Percentiles rank a stretch among this genome's conserved stretches.
Conservation (phyloP, 192 early-diverging fungal species). For the Lobosporangium transversale region DNA sequence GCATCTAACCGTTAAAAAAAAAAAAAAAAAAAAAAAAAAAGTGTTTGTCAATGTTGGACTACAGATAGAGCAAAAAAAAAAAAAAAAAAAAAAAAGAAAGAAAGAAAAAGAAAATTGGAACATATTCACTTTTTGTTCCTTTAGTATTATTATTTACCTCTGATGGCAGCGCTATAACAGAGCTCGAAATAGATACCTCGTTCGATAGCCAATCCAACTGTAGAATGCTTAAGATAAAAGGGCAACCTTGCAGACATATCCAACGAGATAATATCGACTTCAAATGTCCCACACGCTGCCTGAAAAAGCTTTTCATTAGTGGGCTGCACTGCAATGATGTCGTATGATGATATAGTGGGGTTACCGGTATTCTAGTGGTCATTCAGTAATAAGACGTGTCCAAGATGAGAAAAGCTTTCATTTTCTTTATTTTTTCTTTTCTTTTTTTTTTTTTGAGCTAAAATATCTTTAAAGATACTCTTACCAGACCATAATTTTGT, state of each 20-base stretch:
- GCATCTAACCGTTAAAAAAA: conserved; percentile 56
- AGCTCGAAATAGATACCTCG: conserved; percentile 87
- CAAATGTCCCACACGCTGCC: conserved; percentile 69
- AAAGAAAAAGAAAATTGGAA: too few relatives aligned
- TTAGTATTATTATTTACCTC: conserved; percentile 56
- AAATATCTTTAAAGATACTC: too few relatives aligned
- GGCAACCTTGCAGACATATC: conserved; percentile 73
- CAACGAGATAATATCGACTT: conserved; percentile 86
- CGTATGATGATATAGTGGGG: conserved; percentile 55
- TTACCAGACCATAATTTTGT: conserved; percentile 66
- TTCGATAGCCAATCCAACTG: conserved; percentile 72
- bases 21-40: neutral
- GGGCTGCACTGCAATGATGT: conserved; percentile 82
- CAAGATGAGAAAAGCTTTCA: too few relatives aligned
- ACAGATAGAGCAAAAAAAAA: too few relatives aligned
- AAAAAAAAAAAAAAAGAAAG: too few relatives aligned
- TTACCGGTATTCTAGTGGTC: conserved; percentile 35
- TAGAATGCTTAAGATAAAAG: conserved; percentile 73
- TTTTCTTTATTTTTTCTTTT: too few relatives aligned
- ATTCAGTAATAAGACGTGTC: too few relatives aligned
- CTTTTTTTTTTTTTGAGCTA: too few relatives aligned
- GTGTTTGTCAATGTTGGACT: too few relatives aligned
- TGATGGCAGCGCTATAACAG: conserved; percentile 69
- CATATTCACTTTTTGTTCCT: too few relatives aligned
- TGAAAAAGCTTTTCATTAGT: conserved; percentile 78